phyloP scores from a whole-genome alignment of 768 basidiomycete genomes.

The Suillus sp. region DNA sequence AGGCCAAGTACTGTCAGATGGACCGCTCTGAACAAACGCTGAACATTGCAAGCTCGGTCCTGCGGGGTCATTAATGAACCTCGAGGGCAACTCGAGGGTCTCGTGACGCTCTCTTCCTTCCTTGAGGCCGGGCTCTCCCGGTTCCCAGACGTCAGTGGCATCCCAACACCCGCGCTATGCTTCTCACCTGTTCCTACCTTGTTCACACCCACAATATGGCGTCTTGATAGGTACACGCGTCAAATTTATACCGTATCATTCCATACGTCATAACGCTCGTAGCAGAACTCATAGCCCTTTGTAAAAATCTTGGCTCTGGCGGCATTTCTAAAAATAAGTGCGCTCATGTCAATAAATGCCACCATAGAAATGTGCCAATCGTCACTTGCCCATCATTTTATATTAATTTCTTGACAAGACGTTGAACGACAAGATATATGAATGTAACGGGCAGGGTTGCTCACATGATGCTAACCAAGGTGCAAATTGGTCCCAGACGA shows the following conservation, averaged over 20 bases:
- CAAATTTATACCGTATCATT: neutral
- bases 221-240: neutral
- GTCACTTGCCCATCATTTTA: neutral
- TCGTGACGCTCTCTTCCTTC: neutral
- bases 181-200: neutral
- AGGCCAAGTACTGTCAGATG: neutral
- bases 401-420: neutral
- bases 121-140: neutral
- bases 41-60: neutral
- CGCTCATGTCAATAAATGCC: neutral
- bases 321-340: neutral
- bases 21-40: neutral
- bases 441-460: neutral
- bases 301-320: neutral
- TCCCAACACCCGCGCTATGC: neutral
- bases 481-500: neutral
- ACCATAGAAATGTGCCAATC: neutral
- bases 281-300: neutral
- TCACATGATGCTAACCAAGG: neutral
- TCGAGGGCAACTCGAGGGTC: neutral
- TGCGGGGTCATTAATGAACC: neutral
- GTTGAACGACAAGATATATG: neutral
- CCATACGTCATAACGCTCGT: neutral
- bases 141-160: neutral
- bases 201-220: neutral